Evolutionary conservation across 2,329 filamentous ascomycete genomes (phyloP).

Genomic region (Sporothrix mexicana): DNA sequence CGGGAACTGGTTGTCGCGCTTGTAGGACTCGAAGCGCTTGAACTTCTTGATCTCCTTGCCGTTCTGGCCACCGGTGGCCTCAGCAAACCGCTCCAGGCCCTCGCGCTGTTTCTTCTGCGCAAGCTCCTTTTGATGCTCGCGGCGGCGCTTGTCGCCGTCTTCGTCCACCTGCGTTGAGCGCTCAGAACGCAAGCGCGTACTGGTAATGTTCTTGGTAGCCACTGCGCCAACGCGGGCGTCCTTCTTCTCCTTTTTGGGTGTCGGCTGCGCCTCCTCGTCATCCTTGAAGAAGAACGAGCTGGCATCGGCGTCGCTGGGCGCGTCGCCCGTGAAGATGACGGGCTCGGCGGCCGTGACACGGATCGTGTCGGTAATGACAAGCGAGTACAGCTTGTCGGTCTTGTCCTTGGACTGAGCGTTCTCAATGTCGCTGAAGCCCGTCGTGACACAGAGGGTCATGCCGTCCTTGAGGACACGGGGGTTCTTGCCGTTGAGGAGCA

Average conservation of each 20-base stretch:
- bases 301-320: constrained; percentile 87
- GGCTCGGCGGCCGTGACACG: constrained; percentile 80
- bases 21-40: constrained; percentile 99
- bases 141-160: constrained; percentile 83
- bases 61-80: constrained; percentile 82
- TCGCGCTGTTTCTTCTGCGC: constrained; percentile 88
- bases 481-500: constrained; percentile 88
- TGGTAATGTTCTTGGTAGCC: constrained; percentile 93
- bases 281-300: constrained; percentile 99
- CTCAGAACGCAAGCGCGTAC: constrained; percentile 89
- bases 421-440: constrained; percentile 86
- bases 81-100: constrained; percentile 82
- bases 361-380: constrained; percentile 91
- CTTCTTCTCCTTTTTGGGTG: constrained; percentile 90
- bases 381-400: constrained; percentile 84
- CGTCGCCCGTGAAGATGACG: constrained; percentile 91
- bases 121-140: constrained; percentile 89
- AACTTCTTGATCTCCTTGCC: constrained; percentile 97
- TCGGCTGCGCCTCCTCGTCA: constrained; percentile 83
- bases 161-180: constrained; percentile 87
- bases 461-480: constrained; percentile 84
- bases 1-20: constrained; percentile 94
- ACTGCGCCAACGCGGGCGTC: constrained; percentile 83
- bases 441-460: constrained; percentile 93
- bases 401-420: constrained; percentile 89